These are phyloP conservation scores for Neurospora sp. DNA, from an alignment of 495 filamentous ascomycete genomes.

Conservation along the genomic window DNA sequence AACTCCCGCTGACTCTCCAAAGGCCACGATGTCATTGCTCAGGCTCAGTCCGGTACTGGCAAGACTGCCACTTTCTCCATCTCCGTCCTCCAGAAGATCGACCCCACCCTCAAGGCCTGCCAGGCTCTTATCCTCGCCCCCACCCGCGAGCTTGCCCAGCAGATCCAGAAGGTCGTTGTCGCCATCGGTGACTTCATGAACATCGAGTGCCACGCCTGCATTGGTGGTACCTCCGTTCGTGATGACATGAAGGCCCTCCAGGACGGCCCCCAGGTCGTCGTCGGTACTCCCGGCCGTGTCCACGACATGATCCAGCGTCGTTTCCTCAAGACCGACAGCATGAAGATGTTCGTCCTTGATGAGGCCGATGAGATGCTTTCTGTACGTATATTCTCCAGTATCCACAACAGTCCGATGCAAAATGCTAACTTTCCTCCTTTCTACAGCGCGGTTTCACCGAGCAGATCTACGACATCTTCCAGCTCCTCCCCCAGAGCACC, in stretches of 20 bases:
- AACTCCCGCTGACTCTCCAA: slow-evolving; percentile 17
- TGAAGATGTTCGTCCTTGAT: slow-evolving; percentile 97
- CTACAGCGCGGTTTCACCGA: slow-evolving; percentile 87
- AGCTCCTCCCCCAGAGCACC: slow-evolving; percentile 87
- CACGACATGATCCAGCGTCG: slow-evolving; percentile 98
- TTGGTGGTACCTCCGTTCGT: slow-evolving; percentile 93
- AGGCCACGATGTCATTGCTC: slow-evolving; percentile 98
- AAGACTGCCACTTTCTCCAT: slow-evolving; percentile 99
- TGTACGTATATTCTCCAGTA: slow-evolving; percentile 40
- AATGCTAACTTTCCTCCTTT: slow-evolving; percentile 7
- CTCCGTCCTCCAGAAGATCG: slow-evolving; percentile 90
- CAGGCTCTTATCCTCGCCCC: slow-evolving; percentile 96
- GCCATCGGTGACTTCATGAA: slow-evolving; percentile 99
- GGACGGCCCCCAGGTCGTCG: slow-evolving; percentile 94
- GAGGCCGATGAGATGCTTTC: slow-evolving; percentile 91
- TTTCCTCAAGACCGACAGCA: slow-evolving; percentile 81
- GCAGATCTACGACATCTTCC: slow-evolving; percentile 99
- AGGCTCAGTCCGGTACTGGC: slow-evolving; percentile 97
- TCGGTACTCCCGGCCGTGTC: slow-evolving; percentile 89
- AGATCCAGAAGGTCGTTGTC: slow-evolving; percentile 97
- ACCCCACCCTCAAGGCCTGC: slow-evolving; percentile 71
- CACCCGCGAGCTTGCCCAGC: slow-evolving; percentile 92
- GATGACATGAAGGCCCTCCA: slow-evolving; percentile 96
- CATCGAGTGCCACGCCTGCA: slow-evolving; percentile 96
- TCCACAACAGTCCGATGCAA: background rate